Percentiles rank a stretch among this genome's conserved stretches.
phyloP scores from a whole-genome alignment of 2,329 filamentous ascomycete genomes.

The Cladophialophora carrionii region DNA sequence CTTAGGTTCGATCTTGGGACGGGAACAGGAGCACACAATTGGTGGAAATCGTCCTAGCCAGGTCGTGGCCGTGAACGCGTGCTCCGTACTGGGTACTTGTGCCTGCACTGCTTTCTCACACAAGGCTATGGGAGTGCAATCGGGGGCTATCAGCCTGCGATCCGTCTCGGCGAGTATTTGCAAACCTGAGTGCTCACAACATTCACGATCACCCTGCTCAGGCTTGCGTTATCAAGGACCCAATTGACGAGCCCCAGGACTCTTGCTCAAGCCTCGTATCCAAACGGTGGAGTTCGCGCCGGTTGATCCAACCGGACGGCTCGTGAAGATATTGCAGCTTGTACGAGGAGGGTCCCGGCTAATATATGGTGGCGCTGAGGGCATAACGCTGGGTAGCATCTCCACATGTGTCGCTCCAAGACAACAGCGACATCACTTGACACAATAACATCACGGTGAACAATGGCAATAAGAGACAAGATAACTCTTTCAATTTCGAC shows the following conservation, averaged over 20 bases:
- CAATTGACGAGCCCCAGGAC: neutral
- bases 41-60: slow-evolving; percentile 16
- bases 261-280: too few relatives aligned
- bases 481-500: neutral
- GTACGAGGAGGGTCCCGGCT: neutral
- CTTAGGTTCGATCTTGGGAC: neutral
- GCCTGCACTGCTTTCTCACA: neutral
- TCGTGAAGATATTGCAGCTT: neutral
- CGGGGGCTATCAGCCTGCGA: too few relatives aligned
- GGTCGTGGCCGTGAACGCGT: neutral
- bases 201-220: neutral
- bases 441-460: neutral
- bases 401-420: neutral
- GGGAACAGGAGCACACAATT: slow-evolving; percentile 5
- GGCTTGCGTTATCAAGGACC: neutral
- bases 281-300: too few relatives aligned
- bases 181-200: neutral
- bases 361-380: neutral
- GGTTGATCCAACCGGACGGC: neutral
- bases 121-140: neutral
- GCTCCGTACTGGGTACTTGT: too few relatives aligned
- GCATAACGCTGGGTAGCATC: neutral
- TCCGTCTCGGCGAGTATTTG: neutral
- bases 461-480: neutral
- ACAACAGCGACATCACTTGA: neutral